Evolutionary conservation across 2,329 filamentous ascomycete genomes (phyloP).

Genomic region (Chaetothyriales sp.): DNA sequence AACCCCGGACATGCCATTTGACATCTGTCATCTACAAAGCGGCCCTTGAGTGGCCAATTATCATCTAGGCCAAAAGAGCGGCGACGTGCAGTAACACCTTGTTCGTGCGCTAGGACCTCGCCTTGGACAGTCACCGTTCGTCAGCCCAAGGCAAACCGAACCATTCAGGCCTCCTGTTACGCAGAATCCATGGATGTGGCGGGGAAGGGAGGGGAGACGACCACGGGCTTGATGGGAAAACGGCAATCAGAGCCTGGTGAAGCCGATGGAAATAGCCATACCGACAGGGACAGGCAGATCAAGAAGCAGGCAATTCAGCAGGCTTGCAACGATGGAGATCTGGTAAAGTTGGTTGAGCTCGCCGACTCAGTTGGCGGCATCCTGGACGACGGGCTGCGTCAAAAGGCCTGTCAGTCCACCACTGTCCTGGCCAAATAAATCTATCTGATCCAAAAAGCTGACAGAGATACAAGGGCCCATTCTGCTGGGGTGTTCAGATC

Average conservation of each 20-base stretch:
- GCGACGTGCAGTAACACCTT: conserved; percentile 3
- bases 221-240: background rate
- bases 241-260: background rate
- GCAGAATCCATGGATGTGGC: background rate
- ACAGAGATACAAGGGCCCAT: conserved; percentile 31
- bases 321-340: conserved; percentile 45
- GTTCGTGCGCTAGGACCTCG: background rate
- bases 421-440: background rate
- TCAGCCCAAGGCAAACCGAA: background rate
- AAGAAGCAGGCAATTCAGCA: conserved; percentile 30
- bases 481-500: conserved; percentile 28
- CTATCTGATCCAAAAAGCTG: conserved; percentile 12
- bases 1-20: background rate
- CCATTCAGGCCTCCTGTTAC: background rate
- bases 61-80: conserved; percentile 12
- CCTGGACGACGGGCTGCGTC: conserved; percentile 51
- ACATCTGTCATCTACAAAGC: background rate
- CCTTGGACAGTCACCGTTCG: background rate
- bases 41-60: conserved; percentile 5
- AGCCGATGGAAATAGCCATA: too few species aligned
- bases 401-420: conserved; percentile 55
- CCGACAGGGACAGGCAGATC: background rate
- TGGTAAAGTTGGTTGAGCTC: conserved; percentile 40
- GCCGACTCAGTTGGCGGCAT: conserved; percentile 53
- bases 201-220: background rate